These are phyloP conservation scores for Furcasterigmium furcatum DNA, from an alignment of 2,329 filamentous ascomycete genomes.

Conservation along the genomic window DNA sequence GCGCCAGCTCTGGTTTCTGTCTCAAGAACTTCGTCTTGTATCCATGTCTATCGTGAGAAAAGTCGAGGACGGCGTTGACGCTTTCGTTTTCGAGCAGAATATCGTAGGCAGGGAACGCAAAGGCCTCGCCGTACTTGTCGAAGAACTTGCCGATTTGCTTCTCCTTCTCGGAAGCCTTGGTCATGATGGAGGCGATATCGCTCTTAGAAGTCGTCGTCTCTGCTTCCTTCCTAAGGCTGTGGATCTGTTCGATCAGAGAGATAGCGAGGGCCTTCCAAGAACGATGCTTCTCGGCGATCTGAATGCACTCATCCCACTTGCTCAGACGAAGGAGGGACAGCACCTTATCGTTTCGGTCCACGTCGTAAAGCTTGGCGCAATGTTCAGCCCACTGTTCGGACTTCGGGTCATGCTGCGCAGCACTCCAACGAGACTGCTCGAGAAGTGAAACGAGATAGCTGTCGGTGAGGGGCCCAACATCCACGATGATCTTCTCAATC, in stretches of 20 bases:
- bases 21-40: constrained; percentile 78
- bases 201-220: constrained; percentile 7
- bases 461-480: constrained; percentile 50
- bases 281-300: constrained; percentile 55
- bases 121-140: constrained; percentile 60
- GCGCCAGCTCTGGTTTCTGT: constrained; percentile 66
- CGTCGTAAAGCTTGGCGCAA: constrained; percentile 44
- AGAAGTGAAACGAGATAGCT: constrained; percentile 51
- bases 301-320: constrained; percentile 56
- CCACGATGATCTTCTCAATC: constrained; percentile 41
- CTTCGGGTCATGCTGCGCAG: constrained; percentile 39
- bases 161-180: constrained; percentile 41
- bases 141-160: constrained; percentile 52
- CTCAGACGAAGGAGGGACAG: constrained; percentile 50
- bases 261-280: constrained; percentile 54
- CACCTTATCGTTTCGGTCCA: constrained; percentile 49
- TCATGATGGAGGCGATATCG: constrained; percentile 29
- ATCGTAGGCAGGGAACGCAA: constrained; percentile 77
- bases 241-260: constrained; percentile 52
- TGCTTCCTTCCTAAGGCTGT: constrained; percentile 17
- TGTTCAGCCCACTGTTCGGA: constrained; percentile 37
- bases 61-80: constrained; percentile 66
- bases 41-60: constrained; percentile 63
- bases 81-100: constrained; percentile 68
- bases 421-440: constrained; percentile 50